Evolutionary conservation across 768 basidiomycete genomes (phyloP), one percentile per base, ranked within the genome.

Genomic region (Pseudohyphozyma bogoriensis): DNA sequence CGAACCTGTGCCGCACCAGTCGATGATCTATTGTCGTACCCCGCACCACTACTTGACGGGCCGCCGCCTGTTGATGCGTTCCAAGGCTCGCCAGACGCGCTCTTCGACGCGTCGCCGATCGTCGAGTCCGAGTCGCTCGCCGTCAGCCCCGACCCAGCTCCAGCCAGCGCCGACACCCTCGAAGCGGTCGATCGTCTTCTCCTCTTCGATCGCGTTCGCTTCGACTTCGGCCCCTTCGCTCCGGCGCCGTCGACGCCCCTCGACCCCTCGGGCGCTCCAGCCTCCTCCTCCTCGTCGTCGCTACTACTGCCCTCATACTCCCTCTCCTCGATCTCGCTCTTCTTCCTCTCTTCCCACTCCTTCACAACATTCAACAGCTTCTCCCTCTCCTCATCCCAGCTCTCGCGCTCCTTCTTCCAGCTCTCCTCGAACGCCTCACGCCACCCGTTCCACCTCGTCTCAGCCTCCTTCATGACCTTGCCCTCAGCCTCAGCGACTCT

Each of bases 301-400:
- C 73, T 72, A 32, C 60, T 68, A 29, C 63, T 66, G 24, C 70
- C 55, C 32, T 67, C 59, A 31, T 37, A 74, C 63, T 74, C 66
- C 46, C 71, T 72, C 59, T 74, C 74, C 49, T 75, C 73, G 10
- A 69, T 39, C 60, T 73, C 74, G 12, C 71, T 22, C 39, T 20
- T 70, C 45, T 55, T 54, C 55, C 80, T 76, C 56, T 82, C 74
- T 73, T 92, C 91, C 85, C 86, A 92, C 66, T 91, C 87, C 44
- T 86, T 83, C 51, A 84, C 78, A 16, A 87, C 88, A 24, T 79
- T 76, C 42, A 78, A 77, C 15, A 95, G 77, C 24, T 87, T 78
- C 62, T 85, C 85, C 6, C 89, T 78, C 73, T 95, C 91, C 39
- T 80, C 77, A 2, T 79, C 79, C 89, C 89, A 95, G 57, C 86